Evolutionary conservation across 225 moss, liverwort and hornwort genomes (phyloP), one percentile per base, ranked within the genome.

Genomic region (Pseudoscleropodium purum): DNA sequence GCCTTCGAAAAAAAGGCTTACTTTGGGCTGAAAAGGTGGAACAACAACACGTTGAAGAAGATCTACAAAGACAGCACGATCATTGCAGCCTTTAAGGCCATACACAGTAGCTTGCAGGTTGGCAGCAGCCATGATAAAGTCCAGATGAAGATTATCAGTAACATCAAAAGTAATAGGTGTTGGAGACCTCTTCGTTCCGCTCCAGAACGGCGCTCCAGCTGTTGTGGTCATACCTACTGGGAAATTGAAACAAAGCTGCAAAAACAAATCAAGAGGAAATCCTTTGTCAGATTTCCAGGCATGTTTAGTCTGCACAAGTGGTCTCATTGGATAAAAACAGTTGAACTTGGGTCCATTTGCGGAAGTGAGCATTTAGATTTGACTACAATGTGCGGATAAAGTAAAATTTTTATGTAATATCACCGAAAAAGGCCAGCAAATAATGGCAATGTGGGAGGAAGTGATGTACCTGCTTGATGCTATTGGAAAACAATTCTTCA

Each of bases 21-120:
- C 96, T 93, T 92, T 97, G 61, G 99, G 99, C 92, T 95, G 93
- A 91, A 99, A 99, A 47, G 92, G 90, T 78, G 99, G 97, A 56
- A 97, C 94, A 47, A 90, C 93, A 88, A 99, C 95, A 86, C 92
- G 92, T 70, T 91, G 97, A 87, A 99, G 93, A 86, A 96, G 94
- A 81, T 97, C 97, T 79, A 97, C 91, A 86, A 99, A 99, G 66
- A 95, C 77, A 67, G 73, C 79, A 57, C 95, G 97, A 81, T 99
- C 97, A 64, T 96, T 96, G 75, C 97, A 99, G 75, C 99, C 99
- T 88, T 96, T 97, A 49, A 99, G 95, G 62, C 99, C 99, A 90
- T 99, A 99, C 20, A 99, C 97, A 43, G 97, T 99, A 84, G 99
- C 99, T 89, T 99, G 99, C 65, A 99, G 92, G 91, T 99, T 99